Evolutionary conservation across 768 basidiomycete genomes (phyloP).

Genomic region (Trichaptum fuscoviolaceum): DNA sequence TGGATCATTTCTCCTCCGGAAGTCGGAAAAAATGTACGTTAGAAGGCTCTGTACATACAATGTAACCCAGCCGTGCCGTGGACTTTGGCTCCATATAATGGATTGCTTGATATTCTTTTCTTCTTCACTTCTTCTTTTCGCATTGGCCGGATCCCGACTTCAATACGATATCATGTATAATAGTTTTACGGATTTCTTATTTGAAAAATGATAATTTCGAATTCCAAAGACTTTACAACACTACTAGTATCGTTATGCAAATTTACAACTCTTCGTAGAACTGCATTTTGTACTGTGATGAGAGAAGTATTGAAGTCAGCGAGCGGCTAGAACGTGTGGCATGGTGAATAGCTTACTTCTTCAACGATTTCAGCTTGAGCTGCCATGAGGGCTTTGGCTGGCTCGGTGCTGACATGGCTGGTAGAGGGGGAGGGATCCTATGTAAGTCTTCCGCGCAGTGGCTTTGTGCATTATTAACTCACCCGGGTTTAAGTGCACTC

Average conservation of each 20-base stretch:
- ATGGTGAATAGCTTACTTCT: background rate
- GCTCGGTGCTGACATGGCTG: background rate
- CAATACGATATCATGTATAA: background rate
- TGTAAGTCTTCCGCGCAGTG: background rate
- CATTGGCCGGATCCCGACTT: background rate
- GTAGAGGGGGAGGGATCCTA: background rate
- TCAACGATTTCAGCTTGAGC: background rate
- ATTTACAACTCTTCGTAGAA: background rate
- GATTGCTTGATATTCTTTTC: background rate
- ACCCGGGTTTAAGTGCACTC: background rate
- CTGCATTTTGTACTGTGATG: background rate
- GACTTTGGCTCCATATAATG: background rate
- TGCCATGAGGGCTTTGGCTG: background rate
- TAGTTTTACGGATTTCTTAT: background rate
- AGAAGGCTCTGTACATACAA: background rate
- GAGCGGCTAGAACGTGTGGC: background rate
- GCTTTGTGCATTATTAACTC: background rate
- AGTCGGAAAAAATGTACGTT: background rate
- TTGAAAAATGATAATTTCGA: background rate
- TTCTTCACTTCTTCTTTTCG: background rate
- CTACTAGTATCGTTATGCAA: background rate
- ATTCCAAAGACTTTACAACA: background rate
- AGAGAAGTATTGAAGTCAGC: background rate
- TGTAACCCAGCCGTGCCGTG: background rate
- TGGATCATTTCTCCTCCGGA: background rate